Base-by-base conservation (phyloP, 805 yeast species). In the Starmerella potacharoeniae region DNA sequence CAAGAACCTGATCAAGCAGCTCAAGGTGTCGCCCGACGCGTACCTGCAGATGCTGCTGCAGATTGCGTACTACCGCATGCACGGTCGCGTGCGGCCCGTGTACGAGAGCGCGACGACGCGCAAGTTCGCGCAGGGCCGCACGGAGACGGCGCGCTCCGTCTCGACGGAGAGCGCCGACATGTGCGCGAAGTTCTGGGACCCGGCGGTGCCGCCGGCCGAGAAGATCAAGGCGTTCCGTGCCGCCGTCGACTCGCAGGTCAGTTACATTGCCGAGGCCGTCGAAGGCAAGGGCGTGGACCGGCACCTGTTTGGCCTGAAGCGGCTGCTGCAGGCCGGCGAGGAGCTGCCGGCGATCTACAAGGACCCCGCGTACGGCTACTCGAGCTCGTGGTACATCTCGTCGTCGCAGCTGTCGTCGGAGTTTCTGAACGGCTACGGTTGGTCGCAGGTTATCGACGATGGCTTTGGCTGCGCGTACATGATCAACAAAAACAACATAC, bases 61-160 rank as follows among this genome's bases (percentile, higher is more conserved):
- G 75, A 76, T 93, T 60, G 96, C 95, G 17, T 84, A 88, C 71
- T 91, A 74, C 75, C 89, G 88, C 71, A 75, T 82, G 71, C 77
- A 86, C 42, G 95, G 95, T 28, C 79, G 77, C 53, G 75, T 81
- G 53, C 78, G 91, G 66, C 96, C 97, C 60, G 91, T 97, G 11
- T 91, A 91, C 71, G 98, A 91, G 71, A 83, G 95, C 51, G 96
- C 97, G 3, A 87, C 97, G 22, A 91, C 97, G 1, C 81, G 97
- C 70, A 83, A 81, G 68, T 91, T 77, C 70, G 84, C 81, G 66
- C 82, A 79, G 65, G 98, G 98, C 54, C 81, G 98, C 69, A 91
- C 97, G 8, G 98, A 91, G 71, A 85, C 96, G 29, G 88, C 93
- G 58, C 79, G 98, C 65, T 73, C 88, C 5, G 96, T 87, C 10